These are phyloP conservation scores for Neonothopanus nambi DNA, from an alignment of 1,284 basidiomycete genomes.

Conservation along the genomic window DNA sequence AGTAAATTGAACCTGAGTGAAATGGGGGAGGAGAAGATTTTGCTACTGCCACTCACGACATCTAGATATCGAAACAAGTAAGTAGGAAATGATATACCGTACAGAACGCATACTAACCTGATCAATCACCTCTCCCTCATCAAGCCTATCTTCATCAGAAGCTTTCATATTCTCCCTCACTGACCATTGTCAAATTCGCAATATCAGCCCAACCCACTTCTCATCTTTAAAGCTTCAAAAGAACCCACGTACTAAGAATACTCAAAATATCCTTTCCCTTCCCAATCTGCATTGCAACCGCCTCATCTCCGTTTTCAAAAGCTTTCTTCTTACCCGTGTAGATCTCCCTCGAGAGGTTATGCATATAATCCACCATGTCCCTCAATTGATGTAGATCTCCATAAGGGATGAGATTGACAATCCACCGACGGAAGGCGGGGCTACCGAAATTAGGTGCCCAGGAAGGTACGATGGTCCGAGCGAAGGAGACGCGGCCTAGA, in stretches of 20 bases:
- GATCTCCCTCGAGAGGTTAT: not conserved
- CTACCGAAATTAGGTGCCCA: not conserved
- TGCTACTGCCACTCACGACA: slow-evolving; percentile 18
- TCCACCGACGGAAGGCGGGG: not conserved
- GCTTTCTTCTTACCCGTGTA: slow-evolving; percentile 35
- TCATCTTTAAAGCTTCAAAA: slow-evolving; percentile 15
- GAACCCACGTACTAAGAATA: slow-evolving; percentile 36
- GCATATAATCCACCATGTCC: slow-evolving; percentile 10
- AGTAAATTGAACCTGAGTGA: not conserved
- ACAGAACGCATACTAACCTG: slow-evolving; percentile 1
- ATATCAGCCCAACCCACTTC: too few species aligned
- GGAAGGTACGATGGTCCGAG: slow-evolving; percentile 17
- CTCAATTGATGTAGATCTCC: slow-evolving; percentile 7
- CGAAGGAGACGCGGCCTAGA: not conserved
- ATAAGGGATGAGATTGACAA: slow-evolving; percentile 10
- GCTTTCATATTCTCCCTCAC: slow-evolving; percentile 4
- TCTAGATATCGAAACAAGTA: slow-evolving; percentile 11
- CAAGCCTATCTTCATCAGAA: not conserved
- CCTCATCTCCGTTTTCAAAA: slow-evolving; percentile 34
- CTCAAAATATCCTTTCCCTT: slow-evolving; percentile 48
- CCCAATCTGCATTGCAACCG: slow-evolving; percentile 30
- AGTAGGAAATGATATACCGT: not conserved
- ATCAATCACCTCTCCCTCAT: slow-evolving; percentile 11
- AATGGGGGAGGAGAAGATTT: too few species aligned
- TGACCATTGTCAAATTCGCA: too few species aligned